Evolutionary conservation across 2,329 filamentous ascomycete genomes (phyloP).

Genomic region (Ramularia collo-cygni): DNA sequence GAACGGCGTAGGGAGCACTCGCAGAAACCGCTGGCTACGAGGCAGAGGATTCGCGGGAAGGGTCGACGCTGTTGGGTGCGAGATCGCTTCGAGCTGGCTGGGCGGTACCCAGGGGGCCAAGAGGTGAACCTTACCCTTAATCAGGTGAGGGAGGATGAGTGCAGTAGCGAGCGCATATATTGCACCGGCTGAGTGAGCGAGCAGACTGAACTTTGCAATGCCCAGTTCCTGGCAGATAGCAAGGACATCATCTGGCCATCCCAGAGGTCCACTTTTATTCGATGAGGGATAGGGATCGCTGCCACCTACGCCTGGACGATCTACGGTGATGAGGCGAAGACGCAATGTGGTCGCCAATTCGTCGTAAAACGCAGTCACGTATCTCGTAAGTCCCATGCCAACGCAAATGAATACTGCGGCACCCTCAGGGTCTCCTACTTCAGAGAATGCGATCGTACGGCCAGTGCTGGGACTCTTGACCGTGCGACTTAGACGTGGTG

Average conservation of each 20-base stretch:
- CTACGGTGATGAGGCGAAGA: constrained; percentile 83
- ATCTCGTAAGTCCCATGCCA: constrained; percentile 93
- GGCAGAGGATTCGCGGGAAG: constrained; percentile 82
- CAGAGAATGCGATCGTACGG: constrained; percentile 86
- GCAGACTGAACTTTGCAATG: constrained; percentile 91
- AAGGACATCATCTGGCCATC: constrained; percentile 91
- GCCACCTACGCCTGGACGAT: constrained; percentile 87
- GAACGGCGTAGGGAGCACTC: constrained; percentile 81
- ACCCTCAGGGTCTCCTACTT: constrained; percentile 87
- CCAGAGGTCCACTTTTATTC: constrained; percentile 70
- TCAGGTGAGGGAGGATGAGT: constrained; percentile 90
- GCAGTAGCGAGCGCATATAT: constrained; percentile 96
- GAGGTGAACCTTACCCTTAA: constrained; percentile 87
- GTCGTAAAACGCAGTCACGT: constrained; percentile 95
- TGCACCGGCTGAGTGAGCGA: constrained; percentile 94
- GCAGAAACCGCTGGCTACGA: constrained; percentile 82
- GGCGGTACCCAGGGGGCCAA: constrained; percentile 96
- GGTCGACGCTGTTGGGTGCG: constrained; percentile 37
- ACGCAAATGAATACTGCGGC: constrained; percentile 94
- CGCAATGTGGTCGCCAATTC: constrained; percentile 85
- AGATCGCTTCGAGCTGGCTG: constrained; percentile 76
- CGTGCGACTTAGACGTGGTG: constrained; percentile 78
- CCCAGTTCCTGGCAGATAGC: constrained; percentile 87
- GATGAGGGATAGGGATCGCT: constrained; percentile 79
- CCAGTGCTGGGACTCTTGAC: constrained; percentile 80